Evolutionary conservation across 805 yeast species (phyloP).

Genomic region (Lachancea sp.): DNA sequence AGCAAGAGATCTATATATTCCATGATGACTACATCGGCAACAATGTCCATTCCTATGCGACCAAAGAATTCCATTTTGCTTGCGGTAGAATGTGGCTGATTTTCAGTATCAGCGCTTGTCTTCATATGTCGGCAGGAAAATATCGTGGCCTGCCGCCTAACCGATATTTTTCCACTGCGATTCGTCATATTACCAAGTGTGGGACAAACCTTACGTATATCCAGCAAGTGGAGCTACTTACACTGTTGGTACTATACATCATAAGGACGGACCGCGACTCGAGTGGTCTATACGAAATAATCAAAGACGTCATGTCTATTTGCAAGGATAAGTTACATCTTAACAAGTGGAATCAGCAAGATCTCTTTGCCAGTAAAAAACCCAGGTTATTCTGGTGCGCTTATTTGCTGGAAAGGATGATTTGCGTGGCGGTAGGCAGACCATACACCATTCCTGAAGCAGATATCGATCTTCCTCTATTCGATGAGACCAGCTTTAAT

Average conservation of each 20-base stretch:
- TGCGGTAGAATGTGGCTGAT: constrained; percentile 54
- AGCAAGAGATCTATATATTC: constrained; percentile 44
- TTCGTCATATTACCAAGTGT: constrained; percentile 48
- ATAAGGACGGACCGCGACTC: constrained; percentile 59
- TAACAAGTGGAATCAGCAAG: constrained; percentile 24
- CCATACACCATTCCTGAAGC: constrained; percentile 49
- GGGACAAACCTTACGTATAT: constrained; percentile 35
- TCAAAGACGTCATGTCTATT: constrained; percentile 46
- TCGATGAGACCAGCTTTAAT: constrained; percentile 37
- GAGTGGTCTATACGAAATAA: constrained; percentile 45
- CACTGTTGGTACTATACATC: constrained; percentile 47
- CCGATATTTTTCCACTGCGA: constrained; percentile 52
- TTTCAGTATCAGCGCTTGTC: constrained; percentile 45
- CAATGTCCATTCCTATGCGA: constrained; percentile 33
- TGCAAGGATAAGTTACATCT: constrained; percentile 32
- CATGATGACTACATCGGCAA: constrained; percentile 44
- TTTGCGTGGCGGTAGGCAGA: constrained; percentile 55
- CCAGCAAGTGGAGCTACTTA: constrained; percentile 46
- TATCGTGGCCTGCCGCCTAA: constrained; percentile 50
- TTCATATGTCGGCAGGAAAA: constrained; percentile 50
- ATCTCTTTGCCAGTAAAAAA: constrained; percentile 33
- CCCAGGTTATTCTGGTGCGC: constrained; percentile 60
- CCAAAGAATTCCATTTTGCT: constrained; percentile 40
- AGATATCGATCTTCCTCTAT: constrained; percentile 45
- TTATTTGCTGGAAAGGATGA: constrained; percentile 54